phyloP scores from a whole-genome alignment of 83 land plant species.

The Picea mariana region DNA sequence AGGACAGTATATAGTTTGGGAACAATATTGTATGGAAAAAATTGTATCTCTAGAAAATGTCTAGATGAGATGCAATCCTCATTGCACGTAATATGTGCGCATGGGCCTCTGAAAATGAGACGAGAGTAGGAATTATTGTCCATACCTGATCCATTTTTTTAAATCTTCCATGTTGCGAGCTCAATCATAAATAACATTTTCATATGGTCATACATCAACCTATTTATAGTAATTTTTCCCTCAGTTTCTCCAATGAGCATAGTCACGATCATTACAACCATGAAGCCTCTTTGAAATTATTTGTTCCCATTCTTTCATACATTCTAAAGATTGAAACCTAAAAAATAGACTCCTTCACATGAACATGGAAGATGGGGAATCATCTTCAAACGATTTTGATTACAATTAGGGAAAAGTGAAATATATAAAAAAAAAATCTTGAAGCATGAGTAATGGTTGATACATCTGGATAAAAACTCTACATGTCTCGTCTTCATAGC shows the following conservation, averaged over 20 bases:
- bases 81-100: slow-evolving; percentile 94
- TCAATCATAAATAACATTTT: too few relatives aligned
- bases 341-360: slow-evolving; percentile 48
- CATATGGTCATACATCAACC: too few relatives aligned
- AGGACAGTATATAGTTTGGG: slow-evolving; percentile 83
- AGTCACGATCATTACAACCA: slow-evolving; percentile 59
- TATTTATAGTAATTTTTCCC: too few relatives aligned
- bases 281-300: slow-evolving; percentile 20
- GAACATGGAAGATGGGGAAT: slow-evolving; percentile 90
- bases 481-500: too few relatives aligned
- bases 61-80: slow-evolving; percentile 90
- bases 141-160: too few relatives aligned
- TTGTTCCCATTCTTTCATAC: slow-evolving; percentile 21
- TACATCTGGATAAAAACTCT: too few relatives aligned
- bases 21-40: slow-evolving; percentile 44
- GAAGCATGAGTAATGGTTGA: too few relatives aligned
- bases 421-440: too few relatives aligned
- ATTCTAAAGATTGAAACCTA: slow-evolving; percentile 98
- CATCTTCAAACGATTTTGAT: slow-evolving; percentile 79
- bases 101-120: slow-evolving; percentile 83
- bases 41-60: slow-evolving; percentile 68
- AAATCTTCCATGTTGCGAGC: too few relatives aligned
- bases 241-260: slow-evolving; percentile 68
- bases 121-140: slow-evolving; percentile 26
- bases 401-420: not conserved